Percentiles rank a stretch among this genome's conserved stretches.
Conservation (phyloP, 805 yeast species). For the Candida broadrunensis region DNA sequence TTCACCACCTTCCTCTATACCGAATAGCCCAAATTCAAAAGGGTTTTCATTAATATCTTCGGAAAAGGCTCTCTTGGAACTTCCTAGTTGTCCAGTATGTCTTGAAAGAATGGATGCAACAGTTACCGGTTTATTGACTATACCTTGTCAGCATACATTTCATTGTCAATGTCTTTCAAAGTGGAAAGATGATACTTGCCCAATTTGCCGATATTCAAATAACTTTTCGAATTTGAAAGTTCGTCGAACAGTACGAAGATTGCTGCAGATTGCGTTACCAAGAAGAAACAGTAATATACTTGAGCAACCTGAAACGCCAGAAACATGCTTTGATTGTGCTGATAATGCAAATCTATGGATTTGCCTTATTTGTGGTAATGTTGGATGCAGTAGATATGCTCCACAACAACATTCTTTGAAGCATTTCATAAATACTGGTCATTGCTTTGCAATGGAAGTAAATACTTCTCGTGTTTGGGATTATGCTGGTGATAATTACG, state of each 20-base stretch:
- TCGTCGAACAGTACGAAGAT: constrained; percentile 28
- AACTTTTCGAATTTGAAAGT: constrained; percentile 32
- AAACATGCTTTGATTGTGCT: constrained; percentile 55
- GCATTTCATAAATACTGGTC: constrained; percentile 75
- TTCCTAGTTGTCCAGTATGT: constrained; percentile 93
- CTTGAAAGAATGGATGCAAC: constrained; percentile 82
- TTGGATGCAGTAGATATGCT: constrained; percentile 86
- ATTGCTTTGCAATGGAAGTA: constrained; percentile 89
- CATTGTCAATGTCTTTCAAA: constrained; percentile 85
- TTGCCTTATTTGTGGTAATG: constrained; percentile 83
- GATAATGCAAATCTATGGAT: constrained; percentile 73
- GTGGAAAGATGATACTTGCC: constrained; percentile 90
- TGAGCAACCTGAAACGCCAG: constrained; percentile 8
- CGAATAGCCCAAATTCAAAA: constrained; percentile 2
- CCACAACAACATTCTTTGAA: constrained; percentile 81
- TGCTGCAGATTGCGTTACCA: constrained; percentile 24
- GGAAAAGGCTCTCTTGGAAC: constrained; percentile 40
- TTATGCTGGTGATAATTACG: constrained; percentile 87
- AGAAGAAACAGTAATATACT: constrained; percentile 1
- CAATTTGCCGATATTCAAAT: constrained; percentile 81
- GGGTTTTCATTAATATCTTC: not conserved
- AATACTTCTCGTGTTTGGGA: constrained; percentile 90
- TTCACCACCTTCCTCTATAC: constrained; percentile 7
- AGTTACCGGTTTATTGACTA: constrained; percentile 78
- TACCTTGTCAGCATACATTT: constrained; percentile 90